phyloP scores from a whole-genome alignment of 2,329 filamentous ascomycete genomes.

The Alternaria triticimaculans region DNA sequence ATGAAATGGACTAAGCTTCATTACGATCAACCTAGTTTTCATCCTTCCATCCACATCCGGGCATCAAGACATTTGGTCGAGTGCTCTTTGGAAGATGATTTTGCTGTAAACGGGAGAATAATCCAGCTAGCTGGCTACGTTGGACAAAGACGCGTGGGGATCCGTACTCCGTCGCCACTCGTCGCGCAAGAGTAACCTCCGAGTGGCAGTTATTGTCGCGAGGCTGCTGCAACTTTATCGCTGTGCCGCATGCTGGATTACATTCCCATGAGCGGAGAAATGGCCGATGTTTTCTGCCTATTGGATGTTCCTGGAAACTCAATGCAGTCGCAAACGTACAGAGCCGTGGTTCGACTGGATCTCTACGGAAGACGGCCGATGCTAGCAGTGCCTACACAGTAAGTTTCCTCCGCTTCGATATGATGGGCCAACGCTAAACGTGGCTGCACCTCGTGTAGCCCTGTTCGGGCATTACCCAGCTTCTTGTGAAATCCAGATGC shows the following conservation, averaged over 20 bases:
- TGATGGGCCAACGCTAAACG: neutral
- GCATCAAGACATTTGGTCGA: neutral
- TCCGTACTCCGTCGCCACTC: neutral
- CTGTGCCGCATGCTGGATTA: neutral
- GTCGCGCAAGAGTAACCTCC: neutral
- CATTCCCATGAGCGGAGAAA: neutral
- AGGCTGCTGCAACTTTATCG: neutral
- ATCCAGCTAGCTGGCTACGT: neutral
- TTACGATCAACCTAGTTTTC: neutral
- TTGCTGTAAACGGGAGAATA: neutral
- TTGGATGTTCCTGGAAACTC: neutral
- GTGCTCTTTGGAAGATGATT: neutral
- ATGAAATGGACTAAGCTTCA: neutral
- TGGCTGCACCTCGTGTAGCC: neutral
- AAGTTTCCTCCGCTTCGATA: neutral
- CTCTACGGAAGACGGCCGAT: neutral
- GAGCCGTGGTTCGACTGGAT: neutral
- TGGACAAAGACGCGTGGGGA: neutral
- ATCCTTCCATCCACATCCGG: neutral
- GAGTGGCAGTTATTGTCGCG: neutral
- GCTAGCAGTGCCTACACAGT: neutral
- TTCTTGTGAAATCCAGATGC: neutral
- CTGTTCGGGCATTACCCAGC: neutral
- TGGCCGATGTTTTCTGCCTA: neutral
- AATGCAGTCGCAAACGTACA: neutral